Conservation (phyloP, 2,329 filamentous ascomycete genomes). For the Colletotrichum australisinense region DNA sequence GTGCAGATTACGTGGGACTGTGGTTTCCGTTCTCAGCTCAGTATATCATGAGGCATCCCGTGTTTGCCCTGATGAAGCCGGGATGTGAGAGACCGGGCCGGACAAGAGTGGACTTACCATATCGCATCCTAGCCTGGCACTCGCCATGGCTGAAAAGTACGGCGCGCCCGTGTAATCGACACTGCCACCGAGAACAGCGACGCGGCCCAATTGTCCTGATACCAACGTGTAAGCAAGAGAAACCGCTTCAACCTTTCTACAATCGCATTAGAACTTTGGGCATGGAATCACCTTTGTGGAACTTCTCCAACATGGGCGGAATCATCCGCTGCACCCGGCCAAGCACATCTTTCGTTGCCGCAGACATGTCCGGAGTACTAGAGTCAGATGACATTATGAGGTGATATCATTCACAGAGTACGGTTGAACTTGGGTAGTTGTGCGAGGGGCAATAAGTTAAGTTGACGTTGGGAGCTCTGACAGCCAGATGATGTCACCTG, state of each 20-base stretch:
- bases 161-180: constrained; percentile 97
- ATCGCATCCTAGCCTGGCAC: constrained; percentile 88
- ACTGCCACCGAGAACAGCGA: constrained; percentile 94
- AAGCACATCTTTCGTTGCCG: constrained; percentile 79
- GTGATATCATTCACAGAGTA: not conserved
- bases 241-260: too few species aligned
- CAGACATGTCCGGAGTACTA: constrained; percentile 65
- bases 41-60: not conserved
- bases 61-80: not conserved
- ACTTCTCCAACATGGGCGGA: constrained; percentile 93
- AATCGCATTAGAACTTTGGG: too few species aligned
- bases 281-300: constrained; percentile 95
- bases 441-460: not conserved
- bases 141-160: constrained; percentile 98
- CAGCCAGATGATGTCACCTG: constrained; percentile 31
- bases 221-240: not conserved
- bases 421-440: not conserved
- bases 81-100: too few species aligned
- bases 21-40: not conserved
- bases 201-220: constrained; percentile 89
- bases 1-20: constrained; percentile 97
- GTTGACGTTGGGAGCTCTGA: constrained; percentile 23
- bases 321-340: constrained; percentile 88
- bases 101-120: constrained; percentile 69
- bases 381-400: constrained; percentile 32